Conservation (phyloP, 805 yeast species). For the Kuraishia molischiana region DNA sequence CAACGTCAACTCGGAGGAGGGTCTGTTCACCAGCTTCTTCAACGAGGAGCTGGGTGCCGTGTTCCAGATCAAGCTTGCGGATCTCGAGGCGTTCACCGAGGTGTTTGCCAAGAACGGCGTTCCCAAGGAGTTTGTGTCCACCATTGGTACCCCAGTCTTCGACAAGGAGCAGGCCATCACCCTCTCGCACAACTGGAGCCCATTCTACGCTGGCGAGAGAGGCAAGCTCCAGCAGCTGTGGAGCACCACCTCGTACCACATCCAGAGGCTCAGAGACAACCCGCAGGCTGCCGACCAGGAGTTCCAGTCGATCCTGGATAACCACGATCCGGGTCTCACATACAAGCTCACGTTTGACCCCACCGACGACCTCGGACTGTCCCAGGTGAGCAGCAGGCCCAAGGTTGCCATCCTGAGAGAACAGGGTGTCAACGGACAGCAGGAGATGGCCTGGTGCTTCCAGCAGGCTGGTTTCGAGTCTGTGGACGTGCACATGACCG, state of each 20-base stretch:
- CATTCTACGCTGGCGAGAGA: conserved; percentile 46
- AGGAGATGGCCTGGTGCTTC: conserved; percentile 98
- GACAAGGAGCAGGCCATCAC: conserved; percentile 32
- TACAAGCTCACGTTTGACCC: conserved; percentile 71
- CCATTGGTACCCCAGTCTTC: conserved; percentile 65
- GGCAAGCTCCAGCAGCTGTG: conserved; percentile 71
- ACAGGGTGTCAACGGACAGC: conserved; percentile 97
- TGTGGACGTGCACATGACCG: conserved; percentile 97
- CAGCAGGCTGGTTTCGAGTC: conserved; percentile 89
- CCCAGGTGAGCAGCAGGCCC: conserved; percentile 41
- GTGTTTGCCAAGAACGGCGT: conserved; percentile 54
- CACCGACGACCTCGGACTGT: conserved; percentile 32
- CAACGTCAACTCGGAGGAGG: conserved; percentile 24
- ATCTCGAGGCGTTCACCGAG: conserved; percentile 42
- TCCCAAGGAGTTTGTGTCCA: conserved; percentile 37
- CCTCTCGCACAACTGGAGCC: conserved; percentile 34
- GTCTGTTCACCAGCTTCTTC: conserved; percentile 43
- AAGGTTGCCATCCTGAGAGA: conserved; percentile 94
- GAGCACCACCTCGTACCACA: conserved; percentile 80
- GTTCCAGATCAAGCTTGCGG: conserved; percentile 64
- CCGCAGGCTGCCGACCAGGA: conserved; percentile 89
- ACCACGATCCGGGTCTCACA: conserved; percentile 81
- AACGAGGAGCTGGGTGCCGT: conserved; percentile 95
- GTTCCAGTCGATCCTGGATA: conserved; percentile 61
- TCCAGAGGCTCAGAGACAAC: conserved; percentile 90